Evolutionary conservation across 768 basidiomycete genomes (phyloP).

Genomic region (Lactarius deliciosus): DNA sequence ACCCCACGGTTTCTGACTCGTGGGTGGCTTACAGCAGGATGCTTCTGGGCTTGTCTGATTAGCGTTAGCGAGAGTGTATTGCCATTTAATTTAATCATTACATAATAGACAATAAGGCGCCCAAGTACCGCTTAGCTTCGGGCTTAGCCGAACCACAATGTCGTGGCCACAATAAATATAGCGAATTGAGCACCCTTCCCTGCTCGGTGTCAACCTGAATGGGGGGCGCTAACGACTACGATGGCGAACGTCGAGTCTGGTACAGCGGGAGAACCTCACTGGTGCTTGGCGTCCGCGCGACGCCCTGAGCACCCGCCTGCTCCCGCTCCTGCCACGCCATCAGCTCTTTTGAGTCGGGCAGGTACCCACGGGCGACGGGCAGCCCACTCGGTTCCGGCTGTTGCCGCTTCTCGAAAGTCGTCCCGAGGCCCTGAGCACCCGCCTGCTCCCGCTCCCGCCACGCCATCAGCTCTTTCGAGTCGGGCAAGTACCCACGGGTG

Average conservation of each 20-base stretch:
- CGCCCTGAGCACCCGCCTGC: neutral
- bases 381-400: neutral
- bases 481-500: conserved; percentile 5
- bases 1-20: no score
- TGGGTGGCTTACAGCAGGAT: no score
- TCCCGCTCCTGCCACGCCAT: neutral
- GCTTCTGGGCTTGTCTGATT: neutral
- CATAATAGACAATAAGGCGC: neutral
- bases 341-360: conserved; percentile 7
- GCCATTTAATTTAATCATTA: neutral
- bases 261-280: conserved; percentile 1
- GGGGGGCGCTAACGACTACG: neutral
- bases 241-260: neutral
- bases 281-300: neutral
- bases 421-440: no score
- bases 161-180: no score
- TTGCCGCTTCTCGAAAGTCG: neutral
- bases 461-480: conserved; percentile 10
- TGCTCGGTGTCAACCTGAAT: no score
- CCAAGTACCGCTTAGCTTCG: no score
- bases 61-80: neutral
- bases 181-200: no score
- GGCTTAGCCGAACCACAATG: no score
- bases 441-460: neutral
- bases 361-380: conserved; percentile 6